phyloP scores from a whole-genome alignment of 2,329 filamentous ascomycete genomes.

The Penicillium sclerotiorum region DNA sequence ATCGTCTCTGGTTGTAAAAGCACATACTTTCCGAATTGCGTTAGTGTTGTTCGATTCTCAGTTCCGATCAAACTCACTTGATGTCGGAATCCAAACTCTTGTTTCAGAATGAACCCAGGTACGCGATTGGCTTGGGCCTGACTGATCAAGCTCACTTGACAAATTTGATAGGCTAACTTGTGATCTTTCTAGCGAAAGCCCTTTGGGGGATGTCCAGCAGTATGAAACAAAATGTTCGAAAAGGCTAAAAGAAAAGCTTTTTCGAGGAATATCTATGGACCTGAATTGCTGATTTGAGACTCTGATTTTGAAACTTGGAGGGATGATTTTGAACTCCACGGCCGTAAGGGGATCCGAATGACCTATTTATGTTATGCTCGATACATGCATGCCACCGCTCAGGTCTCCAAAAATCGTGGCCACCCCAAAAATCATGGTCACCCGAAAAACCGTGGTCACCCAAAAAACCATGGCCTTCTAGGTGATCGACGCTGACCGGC shows the following conservation, averaged over 20 bases:
- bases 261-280: constrained; percentile 26
- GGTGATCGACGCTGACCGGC: constrained; percentile 37
- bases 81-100: constrained; percentile 23
- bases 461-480: constrained; percentile 24
- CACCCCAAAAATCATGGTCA: constrained; percentile 21
- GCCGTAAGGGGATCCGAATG: constrained; percentile 30
- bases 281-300: constrained; percentile 14
- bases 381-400: constrained; percentile 29
- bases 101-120: constrained; percentile 36
- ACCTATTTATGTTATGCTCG: constrained; percentile 46
- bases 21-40: constrained; percentile 67
- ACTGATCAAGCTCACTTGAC: constrained; percentile 28
- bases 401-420: constrained; percentile 15
- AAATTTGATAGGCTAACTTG: constrained; percentile 39
- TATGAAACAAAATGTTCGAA: constrained; percentile 27
- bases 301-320: constrained; percentile 34
- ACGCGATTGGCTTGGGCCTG: constrained; percentile 36
- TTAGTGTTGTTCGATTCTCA: constrained; percentile 29
- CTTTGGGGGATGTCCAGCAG: constrained; percentile 7
- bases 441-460: constrained; percentile 5
- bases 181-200: constrained; percentile 24
- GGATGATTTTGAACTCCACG: constrained; percentile 30
- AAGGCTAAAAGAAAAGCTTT: constrained; percentile 14
- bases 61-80: constrained; percentile 37
- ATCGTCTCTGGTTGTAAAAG: constrained; percentile 90